Percentiles rank a stretch among this genome's conserved stretches.
These are phyloP conservation scores for Datura wrightii DNA, from an alignment of 257 asterid genomes.

Conservation along the genomic window DNA sequence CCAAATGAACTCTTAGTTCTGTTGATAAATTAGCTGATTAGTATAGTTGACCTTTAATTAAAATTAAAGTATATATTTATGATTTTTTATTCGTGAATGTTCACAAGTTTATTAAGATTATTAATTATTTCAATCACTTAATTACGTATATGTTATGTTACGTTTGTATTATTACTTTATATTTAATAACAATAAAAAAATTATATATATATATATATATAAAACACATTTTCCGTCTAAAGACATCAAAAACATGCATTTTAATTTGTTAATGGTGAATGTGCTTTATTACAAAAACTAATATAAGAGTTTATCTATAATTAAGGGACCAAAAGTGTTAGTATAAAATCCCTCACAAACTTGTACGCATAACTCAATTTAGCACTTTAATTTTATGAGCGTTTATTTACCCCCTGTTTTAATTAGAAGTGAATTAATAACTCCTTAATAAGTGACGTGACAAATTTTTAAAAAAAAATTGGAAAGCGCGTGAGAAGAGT, in stretches of 20 bases:
- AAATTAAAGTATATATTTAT: not conserved
- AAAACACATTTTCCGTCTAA: not conserved
- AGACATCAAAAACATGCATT: not conserved
- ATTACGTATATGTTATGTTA: not conserved
- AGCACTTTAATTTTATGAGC: no score
- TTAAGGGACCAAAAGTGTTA: not conserved
- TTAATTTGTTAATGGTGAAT: not conserved
- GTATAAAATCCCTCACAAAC: not conserved
- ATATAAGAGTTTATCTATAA: not conserved
- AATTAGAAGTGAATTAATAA: no score
- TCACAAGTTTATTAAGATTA: not conserved
- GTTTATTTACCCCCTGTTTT: no score
- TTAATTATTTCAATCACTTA: not conserved
- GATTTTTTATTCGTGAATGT: not conserved
- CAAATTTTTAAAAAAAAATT: no score
- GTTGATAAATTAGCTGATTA: no score
- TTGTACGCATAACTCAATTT: no score
- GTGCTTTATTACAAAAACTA: not conserved
- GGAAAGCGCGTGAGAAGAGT: no score
- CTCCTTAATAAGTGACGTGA: no score
- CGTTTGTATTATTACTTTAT: not conserved
- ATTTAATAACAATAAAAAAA: not conserved
- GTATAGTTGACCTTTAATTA: not conserved
- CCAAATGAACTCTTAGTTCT: no score
- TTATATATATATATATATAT: not conserved